These are phyloP conservation scores for Inonotus hispidus DNA, from an alignment of 1,284 basidiomycete species.

Conservation along the genomic window DNA sequence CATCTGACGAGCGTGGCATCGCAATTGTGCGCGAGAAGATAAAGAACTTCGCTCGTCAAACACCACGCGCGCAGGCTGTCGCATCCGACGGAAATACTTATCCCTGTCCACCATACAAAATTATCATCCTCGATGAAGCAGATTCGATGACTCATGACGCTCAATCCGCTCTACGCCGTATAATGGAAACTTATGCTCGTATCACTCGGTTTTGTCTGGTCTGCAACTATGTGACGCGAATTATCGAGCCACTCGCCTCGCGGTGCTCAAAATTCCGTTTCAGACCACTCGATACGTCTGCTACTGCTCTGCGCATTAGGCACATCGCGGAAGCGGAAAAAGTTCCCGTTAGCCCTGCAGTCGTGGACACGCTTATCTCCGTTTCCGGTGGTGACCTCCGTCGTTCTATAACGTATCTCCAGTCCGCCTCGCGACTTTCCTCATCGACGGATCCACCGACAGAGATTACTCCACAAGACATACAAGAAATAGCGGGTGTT, in stretches of 20 bases:
- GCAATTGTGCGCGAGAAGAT: slow-evolving; percentile 96
- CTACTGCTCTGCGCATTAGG: slow-evolving; percentile 72
- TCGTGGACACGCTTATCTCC: slow-evolving; percentile 69
- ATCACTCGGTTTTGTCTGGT: slow-evolving; percentile 98
- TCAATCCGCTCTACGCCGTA: slow-evolving; percentile 90
- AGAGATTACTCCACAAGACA: slow-evolving; percentile 67
- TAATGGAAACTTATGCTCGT: slow-evolving; percentile 97
- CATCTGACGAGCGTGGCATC: slow-evolving; percentile 98
- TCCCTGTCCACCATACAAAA: slow-evolving; percentile 98
- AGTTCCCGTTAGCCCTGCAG: slow-evolving; percentile 43
- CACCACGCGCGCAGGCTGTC: slow-evolving; percentile 72
- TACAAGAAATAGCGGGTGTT: slow-evolving; percentile 97
- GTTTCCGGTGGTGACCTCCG: slow-evolving; percentile 92
- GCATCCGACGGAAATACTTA: slow-evolving; percentile 81
- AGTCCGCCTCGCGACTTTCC: slow-evolving; percentile 88
- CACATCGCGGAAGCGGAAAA: slow-evolving; percentile 72
- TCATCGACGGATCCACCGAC: slow-evolving; percentile 64
- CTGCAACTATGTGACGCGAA: slow-evolving; percentile 99
- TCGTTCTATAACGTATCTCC: slow-evolving; percentile 97
- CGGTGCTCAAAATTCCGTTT: slow-evolving; percentile 99
- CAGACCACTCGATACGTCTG: slow-evolving; percentile 80
- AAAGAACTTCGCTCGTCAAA: slow-evolving; percentile 97
- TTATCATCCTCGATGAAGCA: slow-evolving; percentile 98
- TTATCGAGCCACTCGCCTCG: slow-evolving; percentile 98
- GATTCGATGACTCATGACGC: slow-evolving; percentile 99